These are phyloP conservation scores for Colletotrichum scovillei DNA, from an alignment of 2,329 filamentous ascomycete species.

Conservation along the genomic window DNA sequence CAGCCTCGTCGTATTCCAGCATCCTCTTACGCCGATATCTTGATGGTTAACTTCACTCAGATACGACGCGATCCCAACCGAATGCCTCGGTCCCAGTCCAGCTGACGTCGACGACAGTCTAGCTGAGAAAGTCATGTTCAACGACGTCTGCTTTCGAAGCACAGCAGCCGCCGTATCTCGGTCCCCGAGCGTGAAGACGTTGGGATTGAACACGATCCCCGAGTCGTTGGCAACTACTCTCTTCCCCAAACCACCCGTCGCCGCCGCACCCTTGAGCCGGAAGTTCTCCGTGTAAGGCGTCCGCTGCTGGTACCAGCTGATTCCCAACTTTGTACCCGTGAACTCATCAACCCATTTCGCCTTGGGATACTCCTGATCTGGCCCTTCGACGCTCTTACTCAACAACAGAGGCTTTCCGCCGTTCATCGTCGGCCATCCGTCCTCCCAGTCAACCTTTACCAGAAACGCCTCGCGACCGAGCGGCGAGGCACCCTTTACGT, in stretches of 20 bases:
- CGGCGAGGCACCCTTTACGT: constrained; percentile 33
- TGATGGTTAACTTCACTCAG: constrained; percentile 42
- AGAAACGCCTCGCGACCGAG: constrained; percentile 40
- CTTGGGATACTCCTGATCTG: constrained; percentile 15
- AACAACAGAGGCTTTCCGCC: constrained; percentile 33
- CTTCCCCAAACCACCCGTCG: constrained; percentile 9
- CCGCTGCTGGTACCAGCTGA: constrained; percentile 29
- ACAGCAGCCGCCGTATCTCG: constrained; percentile 44
- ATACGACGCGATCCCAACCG: constrained; percentile 42
- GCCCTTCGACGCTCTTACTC: constrained; percentile 17
- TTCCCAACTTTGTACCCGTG: background rate
- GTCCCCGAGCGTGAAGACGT: constrained; percentile 43
- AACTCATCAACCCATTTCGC: constrained; percentile 20
- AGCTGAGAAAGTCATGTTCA: constrained; percentile 45
- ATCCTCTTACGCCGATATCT: constrained; percentile 42
- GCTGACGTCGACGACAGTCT: constrained; percentile 34
- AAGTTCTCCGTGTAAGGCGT: constrained; percentile 30
- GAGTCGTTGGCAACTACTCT: background rate
- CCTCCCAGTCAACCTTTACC: constrained; percentile 38
- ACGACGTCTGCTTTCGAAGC: constrained; percentile 43
- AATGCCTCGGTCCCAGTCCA: constrained; percentile 37
- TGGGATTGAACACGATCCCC: constrained; percentile 45
- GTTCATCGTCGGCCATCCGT: constrained; percentile 41
- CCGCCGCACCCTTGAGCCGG: background rate
- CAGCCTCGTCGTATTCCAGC: constrained; percentile 37